Base-by-base conservation (phyloP, 352 stramenopile genomes). In the Sclerospora graminicola region DNA sequence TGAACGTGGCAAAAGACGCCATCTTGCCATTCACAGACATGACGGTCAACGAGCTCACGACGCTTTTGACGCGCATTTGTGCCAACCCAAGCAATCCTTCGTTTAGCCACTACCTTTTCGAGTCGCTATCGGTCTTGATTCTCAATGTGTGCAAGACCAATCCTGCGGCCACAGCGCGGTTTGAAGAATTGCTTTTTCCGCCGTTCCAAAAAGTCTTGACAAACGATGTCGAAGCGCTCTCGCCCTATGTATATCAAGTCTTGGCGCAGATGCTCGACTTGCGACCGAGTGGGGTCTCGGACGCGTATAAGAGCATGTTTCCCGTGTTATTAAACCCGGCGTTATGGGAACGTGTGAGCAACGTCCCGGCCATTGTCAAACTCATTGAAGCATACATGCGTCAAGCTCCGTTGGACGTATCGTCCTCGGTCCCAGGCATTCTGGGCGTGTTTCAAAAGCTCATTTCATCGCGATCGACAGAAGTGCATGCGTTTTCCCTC, bases 71-170 rank as follows among this genome's bases (percentile, higher is more conserved):
- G 39, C 66, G 69, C 11, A 96, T 99, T 13, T 98, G 93, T 45
- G 95, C 94, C 28, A 99, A 99, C 70, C 96, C 97, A 19, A 95
- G 90, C 45, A 98, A 99, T 64, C 97, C 97, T 15, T 91, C 91
- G 16, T 99, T 98, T 70, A 99, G 98, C 53, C 97, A 99, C 65
- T 99, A 96, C 52, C 66, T 99, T 7, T 99, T 99, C 55, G 97
- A 99, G 69, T 97, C 94, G 9, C 82, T 99, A 27, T 97, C 96
- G 0, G 90, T 97, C 14, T 62, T 98, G 10, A 92, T 98, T 33
- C 57, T 89, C 32, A 91, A 95, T 32, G 89, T 97, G 7, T 98
- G 88, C 60, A 86, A 90, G 52, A 70, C 77, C 8, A 89, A 85
- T 37, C 69, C 82, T 3, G 60, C 46, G 8, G 66, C 76, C 3